phyloP scores from a whole-genome alignment of 306 rosid species.

The Astragalus membranaceus region DNA sequence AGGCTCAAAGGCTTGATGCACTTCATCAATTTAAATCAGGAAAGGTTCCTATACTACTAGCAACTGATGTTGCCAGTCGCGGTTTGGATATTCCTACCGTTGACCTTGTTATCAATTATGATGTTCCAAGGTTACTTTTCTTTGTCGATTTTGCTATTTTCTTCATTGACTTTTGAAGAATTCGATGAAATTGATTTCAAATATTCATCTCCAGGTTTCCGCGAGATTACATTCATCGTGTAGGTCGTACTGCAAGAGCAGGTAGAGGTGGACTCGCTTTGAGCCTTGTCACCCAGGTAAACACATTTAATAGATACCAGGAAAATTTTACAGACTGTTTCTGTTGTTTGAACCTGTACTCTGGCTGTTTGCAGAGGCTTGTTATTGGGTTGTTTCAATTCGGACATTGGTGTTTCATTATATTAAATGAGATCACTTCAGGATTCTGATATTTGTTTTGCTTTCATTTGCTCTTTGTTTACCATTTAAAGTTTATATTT shows the following conservation, averaged over 20 bases:
- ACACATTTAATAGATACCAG: slow-evolving; percentile 1
- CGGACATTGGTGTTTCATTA: not conserved
- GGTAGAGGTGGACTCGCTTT: slow-evolving; percentile 84
- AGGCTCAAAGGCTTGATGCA: slow-evolving; percentile 72
- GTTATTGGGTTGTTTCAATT: no score
- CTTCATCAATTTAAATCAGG: slow-evolving; percentile 79
- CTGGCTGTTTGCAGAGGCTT: no score
- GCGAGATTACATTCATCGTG: slow-evolving; percentile 84
- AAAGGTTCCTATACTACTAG: slow-evolving; percentile 66
- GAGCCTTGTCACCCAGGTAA: slow-evolving; percentile 69
- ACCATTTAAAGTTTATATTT: slow-evolving; percentile 11
- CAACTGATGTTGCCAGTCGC: slow-evolving; percentile 92
- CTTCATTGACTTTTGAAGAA: not conserved
- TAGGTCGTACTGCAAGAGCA: slow-evolving; percentile 94
- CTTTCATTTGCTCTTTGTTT: slow-evolving; percentile 3
- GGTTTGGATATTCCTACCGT: slow-evolving; percentile 93
- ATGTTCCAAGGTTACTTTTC: slow-evolving; percentile 69
- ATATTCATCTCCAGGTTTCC: slow-evolving; percentile 47
- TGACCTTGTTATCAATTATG: slow-evolving; percentile 85
- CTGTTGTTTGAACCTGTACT: not conserved
- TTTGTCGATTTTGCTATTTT: not conserved
- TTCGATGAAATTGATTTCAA: slow-evolving; percentile 14
- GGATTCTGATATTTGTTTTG: slow-evolving; percentile 9
- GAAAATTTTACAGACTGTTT: not conserved
- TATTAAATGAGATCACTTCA: not conserved